A percentile compares a stretch with the other conserved stretches of the same genome.
These are phyloP conservation scores for Pichia norvegensis DNA, from an alignment of 1,139 yeast species.

Conservation along the genomic window DNA sequence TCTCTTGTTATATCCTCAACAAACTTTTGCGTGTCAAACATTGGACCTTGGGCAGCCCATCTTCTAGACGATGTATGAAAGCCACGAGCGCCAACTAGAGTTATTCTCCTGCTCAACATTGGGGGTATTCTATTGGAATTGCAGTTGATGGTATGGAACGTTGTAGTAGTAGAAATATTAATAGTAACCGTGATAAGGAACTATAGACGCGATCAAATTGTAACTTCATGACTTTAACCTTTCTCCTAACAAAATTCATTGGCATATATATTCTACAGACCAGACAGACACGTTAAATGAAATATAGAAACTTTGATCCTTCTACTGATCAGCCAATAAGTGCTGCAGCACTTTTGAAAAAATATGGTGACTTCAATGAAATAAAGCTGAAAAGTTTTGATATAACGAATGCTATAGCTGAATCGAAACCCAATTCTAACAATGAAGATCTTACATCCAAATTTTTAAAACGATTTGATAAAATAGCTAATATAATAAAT, in stretches of 20 bases:
- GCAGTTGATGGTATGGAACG: too few species aligned
- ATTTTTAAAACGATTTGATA: conserved; percentile 31
- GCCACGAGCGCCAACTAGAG: conserved; percentile 3
- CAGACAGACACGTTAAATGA: conserved; percentile 3
- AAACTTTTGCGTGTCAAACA: conserved; percentile 74
- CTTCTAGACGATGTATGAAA: background rate
- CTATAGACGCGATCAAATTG: background rate
- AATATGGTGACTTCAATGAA: conserved; percentile 9
- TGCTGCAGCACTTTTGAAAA: conserved; percentile 11
- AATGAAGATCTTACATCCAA: conserved; percentile 25
- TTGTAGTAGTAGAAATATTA: too few species aligned
- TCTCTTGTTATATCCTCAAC: conserved; percentile 59
- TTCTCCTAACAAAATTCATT: too few species aligned
- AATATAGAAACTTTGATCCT: conserved; percentile 18
- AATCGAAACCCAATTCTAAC: background rate
- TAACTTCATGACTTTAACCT: too few species aligned
- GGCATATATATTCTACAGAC: too few species aligned
- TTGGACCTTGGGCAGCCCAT: conserved; percentile 29
- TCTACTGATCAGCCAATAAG: conserved; percentile 12
- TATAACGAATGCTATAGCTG: background rate
- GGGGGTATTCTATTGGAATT: too few species aligned
- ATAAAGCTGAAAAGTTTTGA: conserved; percentile 14
- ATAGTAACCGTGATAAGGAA: too few species aligned
- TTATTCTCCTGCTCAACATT: background rate
- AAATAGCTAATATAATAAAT: conserved; percentile 22